Evolutionary conservation across 2,329 filamentous ascomycete genomes (phyloP), one percentile per base, ranked within the genome.

Genomic region (Fusarium floridanum): DNA sequence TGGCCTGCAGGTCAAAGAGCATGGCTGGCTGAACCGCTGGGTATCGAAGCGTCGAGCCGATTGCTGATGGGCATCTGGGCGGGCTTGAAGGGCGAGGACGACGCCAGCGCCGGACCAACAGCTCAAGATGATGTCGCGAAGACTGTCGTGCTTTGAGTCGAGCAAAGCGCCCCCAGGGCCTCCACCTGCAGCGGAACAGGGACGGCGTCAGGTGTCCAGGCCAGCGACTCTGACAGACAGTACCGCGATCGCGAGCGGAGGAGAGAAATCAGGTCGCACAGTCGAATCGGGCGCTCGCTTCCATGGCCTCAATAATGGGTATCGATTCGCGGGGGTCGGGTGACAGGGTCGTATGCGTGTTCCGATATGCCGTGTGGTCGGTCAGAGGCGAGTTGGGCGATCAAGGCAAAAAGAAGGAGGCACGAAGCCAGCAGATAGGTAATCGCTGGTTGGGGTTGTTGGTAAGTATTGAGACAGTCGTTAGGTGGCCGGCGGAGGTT

Each of bases 1-100:
- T 84, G 82, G 82, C 84, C 83, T 82, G 82, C 81, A 81, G 79
- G 79, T 84, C 79, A 85, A 78, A 82, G 82, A 82, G 84, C 85
- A 78, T 80, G 77, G 65, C 67, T 73, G 65, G 68, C 60, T 68
- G 61, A 39, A 69, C 70, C 74, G 71, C 67, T 69, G 64, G 65
- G 68, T 72, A 70, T 72, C 63, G 63, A 70, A 70, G 55, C 71
- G 67, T 66, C 60, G 74, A 57, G 74, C 67, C 66, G 70, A 65
- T 67, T 72, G 73, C 75, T 80, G 81, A 82, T 74, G 78, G 77
- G 82, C 85, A 87, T 87, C 78, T 84, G 82, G 80, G 77, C 77
- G 77, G 74, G 72, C 74, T 71, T 71, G 65, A 76, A 69, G 68
- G 74, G 75, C 76, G 76, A 76, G 48, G 61, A 75, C 68, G 66